Evolutionary conservation across 495 filamentous ascomycete species (phyloP), one percentile per base, ranked within the genome.

Genomic region (Viridothelium virens): DNA sequence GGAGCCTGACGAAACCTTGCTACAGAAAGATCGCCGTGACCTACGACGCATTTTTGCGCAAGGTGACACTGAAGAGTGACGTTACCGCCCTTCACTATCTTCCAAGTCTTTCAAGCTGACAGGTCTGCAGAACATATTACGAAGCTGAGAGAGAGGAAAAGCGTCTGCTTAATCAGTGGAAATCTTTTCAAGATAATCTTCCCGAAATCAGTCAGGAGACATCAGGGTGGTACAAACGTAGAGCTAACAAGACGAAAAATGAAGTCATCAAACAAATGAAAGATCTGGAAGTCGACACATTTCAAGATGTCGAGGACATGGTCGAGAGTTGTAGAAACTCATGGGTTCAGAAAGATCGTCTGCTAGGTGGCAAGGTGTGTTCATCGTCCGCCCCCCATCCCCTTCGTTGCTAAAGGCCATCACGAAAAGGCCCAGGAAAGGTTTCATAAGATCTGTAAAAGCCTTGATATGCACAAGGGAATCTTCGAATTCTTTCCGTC

Each of bases 401-500:
- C 16, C 5, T 18, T 53, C 5, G 25, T 14, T 12, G 12, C n/a
- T 16, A 53, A 5, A 14, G 25, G 16, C 25, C 10, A 53, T 14
- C 48, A 53, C 5, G 14, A 16, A 18, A 53, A 53, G 48, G 12
- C 25, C 10, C 48, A 53, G 16, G 5, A 53, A 5, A 18, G 48
- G 5, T 53, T 53, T 53, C 48, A 53, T 53, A 11, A 18, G n/a
- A 18, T 53, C 48, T 53, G 48, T 18, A 53, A 53, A 53, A 16
- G 12, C 0, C 48, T 53, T 5, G 25, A 53, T 18, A 16, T 18
- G 48, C 25, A 53, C 16, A 16, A 11, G 9, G 48, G 48, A 53
- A 53, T 53, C 16, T 53, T 53, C 25, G 48, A 11, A 14, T 18
- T 53, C 5, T 53, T 68, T 70, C 18, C 67, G 69, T 66, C 73